Evolutionary conservation across 2,329 filamentous ascomycete species (phyloP).

Genomic region (Thyridium curvatum): DNA sequence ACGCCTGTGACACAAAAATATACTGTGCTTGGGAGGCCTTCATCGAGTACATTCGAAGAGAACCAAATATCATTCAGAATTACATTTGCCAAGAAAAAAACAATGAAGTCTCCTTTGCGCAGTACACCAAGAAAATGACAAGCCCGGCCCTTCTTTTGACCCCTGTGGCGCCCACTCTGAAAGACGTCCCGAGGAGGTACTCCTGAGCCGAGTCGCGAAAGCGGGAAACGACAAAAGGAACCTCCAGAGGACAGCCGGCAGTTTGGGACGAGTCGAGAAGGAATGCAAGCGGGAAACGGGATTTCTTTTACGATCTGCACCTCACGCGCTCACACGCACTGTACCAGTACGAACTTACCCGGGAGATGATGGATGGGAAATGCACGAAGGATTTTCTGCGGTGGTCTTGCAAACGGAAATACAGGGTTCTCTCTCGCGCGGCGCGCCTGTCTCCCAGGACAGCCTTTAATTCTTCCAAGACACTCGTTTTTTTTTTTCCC

Average conservation of each 20-base stretch:
- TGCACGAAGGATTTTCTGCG: background rate
- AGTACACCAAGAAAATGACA: background rate
- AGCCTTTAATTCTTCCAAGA: background rate
- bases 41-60: background rate
- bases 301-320: slow-evolving; percentile 1
- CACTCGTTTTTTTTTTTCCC: background rate
- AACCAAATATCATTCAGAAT: background rate
- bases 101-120: background rate
- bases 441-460: background rate
- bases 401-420: background rate
- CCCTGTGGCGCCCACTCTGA: too few relatives aligned
- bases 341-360: background rate
- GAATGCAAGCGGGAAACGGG: too few relatives aligned
- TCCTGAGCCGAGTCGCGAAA: too few relatives aligned
- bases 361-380: background rate
- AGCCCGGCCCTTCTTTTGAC: too few relatives aligned
- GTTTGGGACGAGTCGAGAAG: too few relatives aligned
- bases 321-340: background rate
- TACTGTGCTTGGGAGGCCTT: background rate
- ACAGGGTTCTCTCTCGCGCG: background rate
- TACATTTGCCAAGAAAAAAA: background rate
- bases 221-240: too few relatives aligned
- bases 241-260: too few relatives aligned
- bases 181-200: too few relatives aligned
- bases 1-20: background rate